These are phyloP conservation scores for Cupressus sempervirens DNA, from an alignment of 75 land plant genomes.

Conservation along the genomic window DNA sequence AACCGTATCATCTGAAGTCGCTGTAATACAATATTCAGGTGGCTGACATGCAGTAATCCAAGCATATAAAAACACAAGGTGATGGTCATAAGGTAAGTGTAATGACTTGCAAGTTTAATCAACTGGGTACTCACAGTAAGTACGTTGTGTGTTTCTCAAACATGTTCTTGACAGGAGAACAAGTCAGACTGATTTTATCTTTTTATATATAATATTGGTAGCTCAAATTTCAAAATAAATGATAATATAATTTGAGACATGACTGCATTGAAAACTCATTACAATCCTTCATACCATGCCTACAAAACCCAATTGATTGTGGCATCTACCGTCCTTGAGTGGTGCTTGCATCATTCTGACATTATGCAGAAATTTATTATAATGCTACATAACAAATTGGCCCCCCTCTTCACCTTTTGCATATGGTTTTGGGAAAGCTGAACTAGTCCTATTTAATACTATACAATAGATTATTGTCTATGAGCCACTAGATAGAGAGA, in stretches of 20 bases:
- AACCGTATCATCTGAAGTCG: too few species aligned
- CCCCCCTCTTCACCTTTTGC: not conserved
- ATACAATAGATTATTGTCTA: not conserved
- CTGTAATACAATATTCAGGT: not conserved
- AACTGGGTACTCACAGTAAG: not conserved
- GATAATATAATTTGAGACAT: slow-evolving; percentile 6
- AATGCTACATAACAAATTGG: not conserved
- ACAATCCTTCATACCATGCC: not conserved
- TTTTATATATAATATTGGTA: not conserved
- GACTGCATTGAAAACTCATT: not conserved
- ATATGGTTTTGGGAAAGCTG: not conserved
- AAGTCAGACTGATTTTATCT: not conserved
- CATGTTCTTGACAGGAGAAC: slow-evolving; percentile 8
- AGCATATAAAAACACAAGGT: not conserved
- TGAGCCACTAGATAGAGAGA: not conserved
- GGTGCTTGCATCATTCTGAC: slow-evolving; percentile 12
- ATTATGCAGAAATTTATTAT: not conserved
- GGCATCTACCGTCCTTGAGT: slow-evolving; percentile 11
- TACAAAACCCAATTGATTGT: not conserved
- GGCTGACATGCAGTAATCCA: not conserved
- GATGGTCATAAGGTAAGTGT: not conserved
- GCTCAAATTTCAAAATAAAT: slow-evolving; percentile 1
- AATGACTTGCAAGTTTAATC: not conserved
- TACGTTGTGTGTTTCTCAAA: slow-evolving; percentile 4
- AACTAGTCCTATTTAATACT: not conserved